Evolutionary conservation across 495 filamentous ascomycete species (phyloP), one percentile per base, ranked within the genome.

Genomic region (Letharia columbiana): DNA sequence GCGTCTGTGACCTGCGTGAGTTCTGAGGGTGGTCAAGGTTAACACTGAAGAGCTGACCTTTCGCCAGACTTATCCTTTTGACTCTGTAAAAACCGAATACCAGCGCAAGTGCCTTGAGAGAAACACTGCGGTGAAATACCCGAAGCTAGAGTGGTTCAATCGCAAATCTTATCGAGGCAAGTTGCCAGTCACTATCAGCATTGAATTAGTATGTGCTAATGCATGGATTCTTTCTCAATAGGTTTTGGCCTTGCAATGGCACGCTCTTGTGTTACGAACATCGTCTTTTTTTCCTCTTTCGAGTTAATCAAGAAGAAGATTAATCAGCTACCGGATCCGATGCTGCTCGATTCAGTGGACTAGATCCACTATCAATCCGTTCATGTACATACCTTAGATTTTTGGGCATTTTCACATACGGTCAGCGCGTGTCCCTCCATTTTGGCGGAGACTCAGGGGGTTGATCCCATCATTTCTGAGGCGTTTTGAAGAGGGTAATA

Each of bases 1-100:
- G 87, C 90, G 49, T 90, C 88, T 65, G 92, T 90, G 90, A 88
- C 89, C 20, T 76, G 89, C 70, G 90, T 93, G 75, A 84, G 87
- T 81, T 42, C 31, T 41, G 63, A 20, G 40, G 35, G 20, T 42
- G 5, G n/a, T 67, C 49, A 35, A 64, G 56, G 17, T 37, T 56
- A 17, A 65, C 57, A 62, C 23, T 60, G 49, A 56, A 62, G 37
- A 39, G 44, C 44, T 62, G 40, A 66, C 28, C 47, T 68, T 65
- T 70, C 61, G 6, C n/a, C 65, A 84, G 83, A 86, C 83, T 56
- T 81, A 92, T 74, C 90, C 90, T 13, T 86, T 94, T 70, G 90
- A 94, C 74, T 89, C 89, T 9, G 89, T 88, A 12, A 94, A 94
- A 75, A 88, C 84, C 68, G 87, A 89, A 65, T 94, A 91, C 74